phyloP scores from a whole-genome alignment of 75 land plant genomes.

The Pseudotsuga menziesii region DNA sequence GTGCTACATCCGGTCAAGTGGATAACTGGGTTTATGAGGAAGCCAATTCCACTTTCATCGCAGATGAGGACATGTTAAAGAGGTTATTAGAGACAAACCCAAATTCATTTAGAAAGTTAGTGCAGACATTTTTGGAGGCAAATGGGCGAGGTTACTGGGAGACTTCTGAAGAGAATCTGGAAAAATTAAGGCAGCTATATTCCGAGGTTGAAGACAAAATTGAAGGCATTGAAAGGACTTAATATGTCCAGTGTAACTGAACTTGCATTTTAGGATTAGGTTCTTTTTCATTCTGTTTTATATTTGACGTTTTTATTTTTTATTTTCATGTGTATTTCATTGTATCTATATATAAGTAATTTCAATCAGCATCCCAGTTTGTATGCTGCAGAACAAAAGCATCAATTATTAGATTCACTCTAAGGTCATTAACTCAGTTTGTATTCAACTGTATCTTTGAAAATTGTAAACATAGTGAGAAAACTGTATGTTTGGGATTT shows the following conservation, averaged over 20 bases:
- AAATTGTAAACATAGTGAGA: too few relatives aligned
- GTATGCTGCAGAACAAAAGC: too few relatives aligned
- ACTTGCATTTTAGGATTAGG: too few relatives aligned
- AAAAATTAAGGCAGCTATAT: slow-evolving; percentile 80
- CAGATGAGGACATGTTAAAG: slow-evolving; percentile 94
- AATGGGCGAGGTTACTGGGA: slow-evolving; percentile 99
- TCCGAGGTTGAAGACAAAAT: slow-evolving; percentile 99
- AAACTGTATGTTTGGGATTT: too few relatives aligned
- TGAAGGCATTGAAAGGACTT: slow-evolving; percentile 84
- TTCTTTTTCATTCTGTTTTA: too few relatives aligned
- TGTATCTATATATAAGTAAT: too few relatives aligned
- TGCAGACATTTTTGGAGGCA: slow-evolving; percentile 98
- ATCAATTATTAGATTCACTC: too few relatives aligned
- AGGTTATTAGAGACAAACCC: slow-evolving; percentile 92
- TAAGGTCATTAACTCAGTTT: too few relatives aligned
- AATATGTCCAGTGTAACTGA: background rate
- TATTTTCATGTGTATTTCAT: too few relatives aligned
- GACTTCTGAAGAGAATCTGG: slow-evolving; percentile 90
- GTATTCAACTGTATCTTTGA: too few relatives aligned
- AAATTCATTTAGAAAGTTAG: slow-evolving; percentile 95
- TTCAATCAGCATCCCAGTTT: too few relatives aligned
- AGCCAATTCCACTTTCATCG: slow-evolving; percentile 91
- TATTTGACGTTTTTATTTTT: too few relatives aligned
- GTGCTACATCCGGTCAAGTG: slow-evolving; percentile 99
- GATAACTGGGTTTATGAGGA: slow-evolving; percentile 99